Base-by-base conservation (phyloP, 2,329 filamentous ascomycete species). In the Colletotrichum navitas region DNA sequence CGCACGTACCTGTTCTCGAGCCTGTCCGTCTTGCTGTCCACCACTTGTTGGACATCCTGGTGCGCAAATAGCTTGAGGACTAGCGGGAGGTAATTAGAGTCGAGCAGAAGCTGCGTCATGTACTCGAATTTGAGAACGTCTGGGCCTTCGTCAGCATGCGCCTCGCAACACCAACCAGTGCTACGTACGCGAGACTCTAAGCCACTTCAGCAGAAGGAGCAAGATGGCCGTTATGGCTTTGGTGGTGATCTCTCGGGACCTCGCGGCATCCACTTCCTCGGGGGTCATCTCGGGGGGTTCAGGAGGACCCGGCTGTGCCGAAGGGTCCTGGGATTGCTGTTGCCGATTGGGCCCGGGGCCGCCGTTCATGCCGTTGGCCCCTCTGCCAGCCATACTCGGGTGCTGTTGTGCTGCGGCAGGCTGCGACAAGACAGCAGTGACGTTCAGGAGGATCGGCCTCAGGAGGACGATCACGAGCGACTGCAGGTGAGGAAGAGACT, bases 101-200 rank as follows among this genome's bases (percentile, higher is more conserved):
- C 96, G 36, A 99, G 87, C 14, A 99, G 85, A 3, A 99, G 88
- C 78, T 99, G 96, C 0, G 94, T 95, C 78, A 99, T 85, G 78
- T 98, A 98, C 82, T 99, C 96, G 76, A 96, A 98, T 79, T 98
- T 97, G 74, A 99, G 85, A 36, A 98, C 89, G 79, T 99, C 94
- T 97, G 61, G 66, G 24, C 34, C 18, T 29, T 14, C 14, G 8
- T 69, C 36, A 51, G 29, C n/a, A 49, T 16, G 11, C 29, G 60
- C n/a, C 45, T 55, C 26, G 32, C 55, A 52, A 4, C 12, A 32
- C 16, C n/a, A n/a, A 21, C 36, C 43, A 85, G 4, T 16, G 14
- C 4, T 34, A 34, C 93, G 85, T 85, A 97, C 94, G 96, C 69
- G 94, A 98, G 65, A 97, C 85, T 80, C 97, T 97, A 77, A 98